Percentiles rank a stretch among this genome's conserved stretches.
These are phyloP conservation scores for Dendryphion nanum DNA, from an alignment of 2,329 filamentous ascomycete genomes.

Conservation along the genomic window DNA sequence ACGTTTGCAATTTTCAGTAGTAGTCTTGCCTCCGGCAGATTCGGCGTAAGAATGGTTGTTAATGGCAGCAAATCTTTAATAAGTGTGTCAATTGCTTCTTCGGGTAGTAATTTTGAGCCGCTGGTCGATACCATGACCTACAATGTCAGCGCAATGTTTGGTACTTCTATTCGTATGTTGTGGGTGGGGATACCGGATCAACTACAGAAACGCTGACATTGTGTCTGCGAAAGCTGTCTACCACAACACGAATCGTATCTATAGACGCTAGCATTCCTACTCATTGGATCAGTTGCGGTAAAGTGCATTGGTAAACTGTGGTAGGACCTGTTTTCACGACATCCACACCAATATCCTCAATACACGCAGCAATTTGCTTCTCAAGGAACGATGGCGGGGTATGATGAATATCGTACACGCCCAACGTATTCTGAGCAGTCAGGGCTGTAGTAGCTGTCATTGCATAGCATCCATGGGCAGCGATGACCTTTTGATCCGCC, in stretches of 20 bases:
- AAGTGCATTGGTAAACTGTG: neutral
- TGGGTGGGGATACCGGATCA: slow-evolving; percentile 64
- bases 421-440: slow-evolving; percentile 92
- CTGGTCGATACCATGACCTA: slow-evolving; percentile 91
- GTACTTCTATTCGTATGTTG: too few species aligned
- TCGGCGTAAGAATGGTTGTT: slow-evolving; percentile 72
- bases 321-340: slow-evolving; percentile 81
- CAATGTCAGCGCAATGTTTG: too few species aligned
- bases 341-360: slow-evolving; percentile 82
- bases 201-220: slow-evolving; percentile 62
- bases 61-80: slow-evolving; percentile 60
- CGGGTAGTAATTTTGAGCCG: slow-evolving; percentile 67
- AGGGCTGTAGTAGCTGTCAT: slow-evolving; percentile 94
- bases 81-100: slow-evolving; percentile 62
- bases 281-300: neutral
- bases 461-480: slow-evolving; percentile 88
- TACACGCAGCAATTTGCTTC: slow-evolving; percentile 81
- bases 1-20: slow-evolving; percentile 57
- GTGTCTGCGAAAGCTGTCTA: slow-evolving; percentile 60
- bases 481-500: slow-evolving; percentile 92
- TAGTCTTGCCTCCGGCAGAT: slow-evolving; percentile 70
- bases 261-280: slow-evolving; percentile 79
- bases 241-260: slow-evolving; percentile 67
- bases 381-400: slow-evolving; percentile 75
- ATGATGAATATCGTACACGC: slow-evolving; percentile 77